phyloP scores from a whole-genome alignment of 2,329 filamentous ascomycete species.

The Ophiostoma quercus region DNA sequence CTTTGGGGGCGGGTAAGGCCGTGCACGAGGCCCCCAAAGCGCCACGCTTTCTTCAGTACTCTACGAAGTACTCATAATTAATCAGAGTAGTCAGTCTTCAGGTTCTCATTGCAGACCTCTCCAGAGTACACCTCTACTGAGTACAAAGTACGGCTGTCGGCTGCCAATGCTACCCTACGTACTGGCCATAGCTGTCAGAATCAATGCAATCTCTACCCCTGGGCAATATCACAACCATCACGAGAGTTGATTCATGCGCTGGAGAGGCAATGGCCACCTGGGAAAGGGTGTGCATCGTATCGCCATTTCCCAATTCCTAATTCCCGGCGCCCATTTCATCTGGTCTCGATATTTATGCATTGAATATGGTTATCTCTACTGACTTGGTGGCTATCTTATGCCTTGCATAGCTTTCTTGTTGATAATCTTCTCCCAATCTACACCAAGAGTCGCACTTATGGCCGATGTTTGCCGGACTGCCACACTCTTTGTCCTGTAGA shows the following conservation, averaged over 20 bases:
- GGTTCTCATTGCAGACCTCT: not conserved
- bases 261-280: not conserved
- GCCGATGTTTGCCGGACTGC: constrained; percentile 2
- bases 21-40: not conserved
- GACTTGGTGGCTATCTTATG: not conserved
- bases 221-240: not conserved
- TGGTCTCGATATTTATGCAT: not conserved
- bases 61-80: not conserved
- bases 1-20: constrained; percentile 2
- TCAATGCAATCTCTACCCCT: constrained; percentile 1
- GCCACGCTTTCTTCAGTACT: not conserved
- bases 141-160: not conserved
- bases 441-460: not conserved
- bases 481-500: not conserved
- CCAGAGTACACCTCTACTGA: too few relatives aligned
- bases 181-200: not conserved
- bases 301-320: not conserved
- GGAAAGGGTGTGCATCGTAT: not conserved
- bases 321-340: not conserved
- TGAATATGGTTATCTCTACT: not conserved
- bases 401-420: not conserved
- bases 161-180: not conserved
- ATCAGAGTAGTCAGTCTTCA: not conserved
- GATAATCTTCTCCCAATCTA: not conserved
- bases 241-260: not conserved